A percentile compares a stretch with the other conserved stretches of the same genome.
These are phyloP conservation scores for Starmerella powellii DNA, from an alignment of 805 yeast species.

Conservation along the genomic window DNA sequence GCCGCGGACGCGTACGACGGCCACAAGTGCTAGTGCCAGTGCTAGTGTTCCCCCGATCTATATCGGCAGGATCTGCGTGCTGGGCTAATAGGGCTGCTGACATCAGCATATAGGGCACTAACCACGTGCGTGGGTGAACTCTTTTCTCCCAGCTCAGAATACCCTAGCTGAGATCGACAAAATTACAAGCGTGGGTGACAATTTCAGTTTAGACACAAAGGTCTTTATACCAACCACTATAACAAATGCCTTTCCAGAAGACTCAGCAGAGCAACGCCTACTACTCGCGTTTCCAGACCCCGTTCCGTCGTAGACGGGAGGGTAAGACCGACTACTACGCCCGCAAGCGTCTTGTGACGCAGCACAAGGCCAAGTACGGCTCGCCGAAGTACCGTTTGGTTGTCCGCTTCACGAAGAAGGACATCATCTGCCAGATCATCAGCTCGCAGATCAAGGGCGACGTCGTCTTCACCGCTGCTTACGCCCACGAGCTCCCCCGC, in stretches of 20 bases:
- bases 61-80: no score
- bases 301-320: conserved; percentile 99
- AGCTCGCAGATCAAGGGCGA: conserved; percentile 97
- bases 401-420: conserved; percentile 99
- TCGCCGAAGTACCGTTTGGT: conserved; percentile 99
- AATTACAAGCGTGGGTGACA: no score
- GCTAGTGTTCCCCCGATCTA: no score
- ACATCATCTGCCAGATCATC: conserved; percentile 94
- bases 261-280: conserved; percentile 75
- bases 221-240: neutral
- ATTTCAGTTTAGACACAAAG: neutral
- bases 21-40: no score
- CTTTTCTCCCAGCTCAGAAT: no score
- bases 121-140: no score
- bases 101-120: no score
- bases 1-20: no score
- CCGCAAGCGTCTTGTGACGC: conserved; percentile 98
- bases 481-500: conserved; percentile 96
- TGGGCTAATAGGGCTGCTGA: no score
- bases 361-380: conserved; percentile 99
- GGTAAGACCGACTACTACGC: conserved; percentile 99
- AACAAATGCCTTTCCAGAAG: conserved; percentile 64
- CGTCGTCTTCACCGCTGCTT: conserved; percentile 90
- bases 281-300: conserved; percentile 99
- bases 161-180: no score